Conservation (phyloP, 805 yeast species). For the Metschnikowia bowlesiae region DNA sequence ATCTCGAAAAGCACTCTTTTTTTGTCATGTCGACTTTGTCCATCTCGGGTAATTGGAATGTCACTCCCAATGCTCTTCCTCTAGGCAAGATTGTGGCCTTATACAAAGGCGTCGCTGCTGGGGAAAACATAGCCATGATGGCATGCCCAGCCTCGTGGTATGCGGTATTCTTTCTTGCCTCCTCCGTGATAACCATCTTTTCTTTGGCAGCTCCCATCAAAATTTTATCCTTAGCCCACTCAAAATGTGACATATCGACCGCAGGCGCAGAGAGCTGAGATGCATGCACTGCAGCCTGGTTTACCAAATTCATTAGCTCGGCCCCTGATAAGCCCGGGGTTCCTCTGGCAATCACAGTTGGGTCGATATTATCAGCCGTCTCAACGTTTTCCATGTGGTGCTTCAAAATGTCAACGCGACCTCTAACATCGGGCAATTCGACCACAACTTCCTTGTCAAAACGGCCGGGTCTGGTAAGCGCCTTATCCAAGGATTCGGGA, state of each 20-base stretch:
- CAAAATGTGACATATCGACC: conserved; percentile 88
- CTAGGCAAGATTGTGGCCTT: conserved; percentile 96
- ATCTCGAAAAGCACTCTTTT: conserved; percentile 81
- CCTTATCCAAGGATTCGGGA: conserved; percentile 95
- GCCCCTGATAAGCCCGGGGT: conserved; percentile 99
- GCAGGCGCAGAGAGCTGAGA: conserved; percentile 87
- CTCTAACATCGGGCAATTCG: conserved; percentile 96
- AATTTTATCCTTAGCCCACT: conserved; percentile 99
- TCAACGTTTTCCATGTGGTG: conserved; percentile 93
- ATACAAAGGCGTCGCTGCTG: conserved; percentile 91
- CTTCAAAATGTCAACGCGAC: conserved; percentile 85
- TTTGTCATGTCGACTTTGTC: conserved; percentile 93
- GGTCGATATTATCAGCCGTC: conserved; percentile 78
- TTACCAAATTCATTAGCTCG: conserved; percentile 88
- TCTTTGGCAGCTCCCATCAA: conserved; percentile 97
- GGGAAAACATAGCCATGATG: conserved; percentile 90
- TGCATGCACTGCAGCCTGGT: conserved; percentile 97
- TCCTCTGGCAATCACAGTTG: conserved; percentile 88
- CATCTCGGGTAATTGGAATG: conserved; percentile 97
- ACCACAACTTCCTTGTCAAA: conserved; percentile 95
- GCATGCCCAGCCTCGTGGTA: conserved; percentile 99
- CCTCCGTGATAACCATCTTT: conserved; percentile 97
- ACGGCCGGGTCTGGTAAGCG: conserved; percentile 96
- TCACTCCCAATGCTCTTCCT: conserved; percentile 94
- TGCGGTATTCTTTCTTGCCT: conserved; percentile 88